Percentiles rank a stretch among this genome's conserved stretches.
phyloP scores from a whole-genome alignment of 176 grass and related monocot species.

The Rhynchospora breviuscula region DNA sequence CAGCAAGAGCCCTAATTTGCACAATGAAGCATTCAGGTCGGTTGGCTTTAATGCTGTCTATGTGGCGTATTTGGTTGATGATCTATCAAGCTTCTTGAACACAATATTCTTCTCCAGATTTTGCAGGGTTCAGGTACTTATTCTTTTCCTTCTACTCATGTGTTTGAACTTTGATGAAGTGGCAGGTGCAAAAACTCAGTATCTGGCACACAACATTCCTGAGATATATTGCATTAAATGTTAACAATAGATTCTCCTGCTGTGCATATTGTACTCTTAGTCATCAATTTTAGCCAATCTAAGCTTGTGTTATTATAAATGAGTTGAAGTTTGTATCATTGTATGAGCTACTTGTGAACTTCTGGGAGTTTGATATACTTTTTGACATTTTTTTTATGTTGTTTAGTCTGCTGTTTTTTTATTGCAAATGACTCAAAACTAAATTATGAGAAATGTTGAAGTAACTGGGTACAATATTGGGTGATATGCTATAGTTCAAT shows the following conservation, averaged over 20 bases:
- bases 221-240: slow-evolving; percentile 3
- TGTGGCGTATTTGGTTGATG: slow-evolving; percentile 91
- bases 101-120: slow-evolving; percentile 85
- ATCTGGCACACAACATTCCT: neutral
- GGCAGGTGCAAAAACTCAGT: neutral
- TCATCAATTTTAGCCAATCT: neutral
- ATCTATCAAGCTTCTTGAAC: slow-evolving; percentile 67
- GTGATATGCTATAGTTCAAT: neutral
- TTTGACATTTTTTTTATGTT: neutral
- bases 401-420: neutral
- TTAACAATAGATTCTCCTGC: neutral
- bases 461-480: neutral
- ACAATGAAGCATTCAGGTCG: slow-evolving; percentile 79
- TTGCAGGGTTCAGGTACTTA: slow-evolving; percentile 87
- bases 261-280: neutral
- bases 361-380: neutral
- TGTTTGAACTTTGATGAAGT: neutral
- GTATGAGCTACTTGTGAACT: neutral
- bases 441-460: neutral
- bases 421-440: too few species aligned
- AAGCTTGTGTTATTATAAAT: neutral
- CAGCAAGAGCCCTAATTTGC: slow-evolving; percentile 91
- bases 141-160: neutral
- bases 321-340: neutral
- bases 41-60: slow-evolving; percentile 88